Percentiles rank a stretch among this genome's conserved stretches.
phyloP scores from a whole-genome alignment of 2,329 filamentous ascomycete species.

The Arthrobotrys iridis region DNA sequence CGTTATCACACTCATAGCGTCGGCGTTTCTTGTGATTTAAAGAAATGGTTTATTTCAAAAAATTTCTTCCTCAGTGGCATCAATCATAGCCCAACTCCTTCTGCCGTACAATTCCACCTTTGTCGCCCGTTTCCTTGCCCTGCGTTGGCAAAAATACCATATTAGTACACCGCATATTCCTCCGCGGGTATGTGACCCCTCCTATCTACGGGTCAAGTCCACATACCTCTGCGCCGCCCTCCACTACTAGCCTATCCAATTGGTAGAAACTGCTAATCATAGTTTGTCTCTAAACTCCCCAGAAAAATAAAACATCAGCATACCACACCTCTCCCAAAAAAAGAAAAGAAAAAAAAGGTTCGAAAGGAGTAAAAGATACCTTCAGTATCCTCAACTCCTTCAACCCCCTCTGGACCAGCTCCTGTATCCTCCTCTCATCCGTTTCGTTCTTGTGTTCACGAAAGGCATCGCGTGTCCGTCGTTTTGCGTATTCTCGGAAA shows the following conservation, averaged over 20 bases:
- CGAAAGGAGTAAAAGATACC: slow-evolving; percentile 67
- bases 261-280: slow-evolving; percentile 95
- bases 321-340: not conserved
- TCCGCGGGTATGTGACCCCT: not conserved
- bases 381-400: slow-evolving; percentile 89
- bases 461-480: slow-evolving; percentile 90
- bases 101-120: slow-evolving; percentile 75
- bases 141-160: slow-evolving; percentile 58
- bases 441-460: slow-evolving; percentile 77
- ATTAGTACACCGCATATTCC: slow-evolving; percentile 6
- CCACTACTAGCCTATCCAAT: slow-evolving; percentile 88
- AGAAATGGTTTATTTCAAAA: no score
- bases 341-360: not conserved
- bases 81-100: slow-evolving; percentile 72
- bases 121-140: slow-evolving; percentile 74
- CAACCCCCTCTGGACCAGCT: slow-evolving; percentile 86
- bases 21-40: slow-evolving; percentile 1
- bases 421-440: slow-evolving; percentile 81
- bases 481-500: slow-evolving; percentile 94
- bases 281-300: slow-evolving; percentile 86
- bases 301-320: slow-evolving; percentile 17
- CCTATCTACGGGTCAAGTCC: no score
- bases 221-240: slow-evolving; percentile 81
- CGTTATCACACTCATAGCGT: not conserved
- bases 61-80: not conserved